A percentile compares a stretch with the other conserved stretches of the same genome.
Evolutionary conservation across 2,329 filamentous ascomycete species (phyloP).

Genomic region (Zopfia rhizophila): DNA sequence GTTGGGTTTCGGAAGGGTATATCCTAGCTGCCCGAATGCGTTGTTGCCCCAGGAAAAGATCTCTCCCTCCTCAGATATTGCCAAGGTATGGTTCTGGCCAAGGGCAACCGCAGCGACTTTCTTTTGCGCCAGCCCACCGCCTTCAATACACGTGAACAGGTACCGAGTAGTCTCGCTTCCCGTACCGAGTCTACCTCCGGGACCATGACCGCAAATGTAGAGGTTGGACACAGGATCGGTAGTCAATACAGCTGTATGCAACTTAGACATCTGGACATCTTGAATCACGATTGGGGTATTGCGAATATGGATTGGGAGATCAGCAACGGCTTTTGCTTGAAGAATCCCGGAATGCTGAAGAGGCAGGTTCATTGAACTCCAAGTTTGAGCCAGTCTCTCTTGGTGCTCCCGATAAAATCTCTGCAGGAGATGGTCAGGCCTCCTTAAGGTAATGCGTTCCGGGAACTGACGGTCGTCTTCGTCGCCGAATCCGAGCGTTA

Average conservation of each 20-base stretch:
- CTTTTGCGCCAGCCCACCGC: conserved; percentile 76
- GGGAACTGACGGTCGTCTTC: conserved; percentile 94
- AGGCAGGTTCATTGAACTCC: conserved; percentile 48
- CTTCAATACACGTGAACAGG: conserved; percentile 83
- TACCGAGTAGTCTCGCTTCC: conserved; percentile 92
- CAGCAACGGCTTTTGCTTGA: conserved; percentile 54
- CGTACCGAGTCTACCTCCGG: conserved; percentile 86
- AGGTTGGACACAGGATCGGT: conserved; percentile 89
- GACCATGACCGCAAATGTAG: conserved; percentile 91
- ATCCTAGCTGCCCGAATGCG: conserved; percentile 85
- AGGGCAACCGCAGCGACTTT: conserved; percentile 81
- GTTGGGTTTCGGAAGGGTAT: conserved; percentile 73
- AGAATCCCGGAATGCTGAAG: conserved; percentile 32
- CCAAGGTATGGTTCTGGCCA: conserved; percentile 91
- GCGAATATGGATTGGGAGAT: conserved; percentile 77
- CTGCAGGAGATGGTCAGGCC: conserved; percentile 80
- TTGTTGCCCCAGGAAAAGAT: conserved; percentile 97
- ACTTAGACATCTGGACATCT: conserved; percentile 87
- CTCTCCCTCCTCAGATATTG: conserved; percentile 85
- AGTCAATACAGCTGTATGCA: conserved; percentile 90
- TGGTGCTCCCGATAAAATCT: conserved; percentile 78
- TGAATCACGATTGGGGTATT: conserved; percentile 79
- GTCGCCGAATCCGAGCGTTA: conserved; percentile 93
- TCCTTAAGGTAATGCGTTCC: conserved; percentile 79
- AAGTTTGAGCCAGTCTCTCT: conserved; percentile 55